Percentiles rank a stretch among this genome's conserved stretches.
Conservation (phyloP, 106 monocot species). For the Agapanthus africanus region DNA sequence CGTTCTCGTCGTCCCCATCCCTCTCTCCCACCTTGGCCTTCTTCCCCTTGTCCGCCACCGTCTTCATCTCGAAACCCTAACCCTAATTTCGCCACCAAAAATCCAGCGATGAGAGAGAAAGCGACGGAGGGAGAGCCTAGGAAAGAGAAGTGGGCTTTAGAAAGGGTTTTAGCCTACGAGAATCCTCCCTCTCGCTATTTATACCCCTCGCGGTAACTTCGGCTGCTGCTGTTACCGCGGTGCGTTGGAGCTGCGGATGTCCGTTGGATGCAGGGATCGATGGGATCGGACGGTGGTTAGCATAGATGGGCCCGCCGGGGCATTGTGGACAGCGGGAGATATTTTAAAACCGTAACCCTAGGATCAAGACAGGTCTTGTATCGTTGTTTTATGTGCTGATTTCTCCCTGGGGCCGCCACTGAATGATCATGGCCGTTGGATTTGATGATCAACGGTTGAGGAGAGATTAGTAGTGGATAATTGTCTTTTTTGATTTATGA, state of each 20-base stretch:
- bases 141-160: constrained; percentile 1
- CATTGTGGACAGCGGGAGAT: neutral
- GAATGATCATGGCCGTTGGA: neutral
- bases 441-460: neutral
- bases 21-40: constrained; percentile 39
- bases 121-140: neutral
- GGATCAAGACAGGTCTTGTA: neutral
- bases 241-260: too few relatives aligned
- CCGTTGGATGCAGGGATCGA: neutral
- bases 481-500: too few relatives aligned
- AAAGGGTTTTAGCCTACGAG: neutral
- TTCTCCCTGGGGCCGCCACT: neutral
- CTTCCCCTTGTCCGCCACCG: constrained; percentile 63
- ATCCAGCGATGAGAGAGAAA: neutral
- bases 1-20: constrained; percentile 31
- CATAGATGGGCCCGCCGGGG: neutral
- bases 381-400: neutral
- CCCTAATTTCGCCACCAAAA: constrained; percentile 11
- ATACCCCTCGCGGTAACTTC: neutral
- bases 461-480: too few relatives aligned
- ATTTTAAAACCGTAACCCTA: constrained; percentile 11
- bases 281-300: neutral
- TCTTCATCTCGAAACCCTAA: constrained; percentile 26
- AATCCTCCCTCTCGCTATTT: neutral
- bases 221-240: neutral